Base-by-base conservation (phyloP, 2,329 filamentous ascomycete genomes). In the Cyphellophora attinorum region DNA sequence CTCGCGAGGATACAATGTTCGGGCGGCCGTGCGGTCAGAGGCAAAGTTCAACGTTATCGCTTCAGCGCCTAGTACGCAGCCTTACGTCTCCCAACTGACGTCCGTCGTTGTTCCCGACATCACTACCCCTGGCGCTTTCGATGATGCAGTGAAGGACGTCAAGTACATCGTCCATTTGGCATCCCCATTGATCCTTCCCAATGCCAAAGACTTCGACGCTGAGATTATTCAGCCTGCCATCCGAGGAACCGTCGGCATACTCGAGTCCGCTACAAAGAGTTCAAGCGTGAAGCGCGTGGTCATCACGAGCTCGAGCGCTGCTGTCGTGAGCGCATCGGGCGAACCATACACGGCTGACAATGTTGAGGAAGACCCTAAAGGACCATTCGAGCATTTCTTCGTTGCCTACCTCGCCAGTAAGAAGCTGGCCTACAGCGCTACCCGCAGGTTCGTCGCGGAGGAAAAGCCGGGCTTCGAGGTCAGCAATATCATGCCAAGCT, bases 1-100 rank as follows among this genome's bases (percentile, higher is more conserved):
- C 5, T 35, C 53, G 12, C 52, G 51, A 11, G 60, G 60, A 2
- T 62, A 61, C 34, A 48, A 47, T 1, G 56, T 62, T n/a, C 52
- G 59, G 2, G 60, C 57, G 31, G 59, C 54, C 2, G 57, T 55
- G 3, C 55, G 60, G 2, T 58, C 57, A 2, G 32, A 13, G 2
- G 15, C 34, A 16, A 34, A 42, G 5, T 41, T 40, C 23, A 37
- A 39, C 5, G 33, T 44, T 3, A 27, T 45, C n/a, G 31, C 56
- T 10, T 16, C 56, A 29, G 36, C 45, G 1, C 33, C 49, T 1
- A 54, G 56, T 6, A 41, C 51, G 5, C 45, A 55, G 14, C 47
- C 52, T n/a, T 54, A 59, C 33, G 58, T 55, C 1, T 18, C 38
- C 1, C 46, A 44, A 0, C 59, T 66, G 12, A 23, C 45, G 17